Base-by-base conservation (phyloP, 805 yeast genomes). In the Saccharomyces jurei region DNA sequence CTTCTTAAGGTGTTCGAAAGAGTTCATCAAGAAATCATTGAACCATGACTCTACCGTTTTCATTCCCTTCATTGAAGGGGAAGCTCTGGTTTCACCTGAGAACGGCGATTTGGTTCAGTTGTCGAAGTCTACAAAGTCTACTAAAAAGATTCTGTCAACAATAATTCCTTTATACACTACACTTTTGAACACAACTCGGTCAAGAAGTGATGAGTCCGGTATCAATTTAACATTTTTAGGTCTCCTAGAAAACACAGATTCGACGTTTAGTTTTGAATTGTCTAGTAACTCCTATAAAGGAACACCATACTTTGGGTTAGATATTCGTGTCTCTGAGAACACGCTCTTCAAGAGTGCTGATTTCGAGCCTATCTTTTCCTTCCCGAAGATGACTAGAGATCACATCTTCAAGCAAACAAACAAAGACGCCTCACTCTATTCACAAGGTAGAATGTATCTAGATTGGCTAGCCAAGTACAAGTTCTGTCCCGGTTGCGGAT, bases 401-500 rank as follows among this genome's bases (percentile, higher is more conserved):
- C 56, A 41, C 11, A 51, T 60, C 29, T 59, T 65, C 44, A 57
- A 59, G 6, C 48, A 71, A 47, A 46, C 58, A 3, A 68, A 68
- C 49, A 57, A 54, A 14, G 86, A 85, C 51, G 86, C 89, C 0
- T 81, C 89, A 2, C 66, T 89, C 25, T 84, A 81, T 59, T 84
- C 96, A 2, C 94, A 91, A 64, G 92, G 88, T 0, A 81, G 85
- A 55, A 89, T 87, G 83, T 87, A 83, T 65, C 64, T 90, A 52
- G 96, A 91, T 69, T 92, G 97, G 97, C 74, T 87, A 49, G 69
- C 72, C 52, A 81, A 89, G 52, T 87, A 86, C 63, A 75, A 77
- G 54, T 86, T 78, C 70, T 92, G 98, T 66, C 91, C 92, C 6
- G 92, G 94, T 0, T 92, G 98, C 73, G 97, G 96, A 0, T 65